Conservation (phyloP, 257 asterid genomes). For the Coffea canephora region DNA sequence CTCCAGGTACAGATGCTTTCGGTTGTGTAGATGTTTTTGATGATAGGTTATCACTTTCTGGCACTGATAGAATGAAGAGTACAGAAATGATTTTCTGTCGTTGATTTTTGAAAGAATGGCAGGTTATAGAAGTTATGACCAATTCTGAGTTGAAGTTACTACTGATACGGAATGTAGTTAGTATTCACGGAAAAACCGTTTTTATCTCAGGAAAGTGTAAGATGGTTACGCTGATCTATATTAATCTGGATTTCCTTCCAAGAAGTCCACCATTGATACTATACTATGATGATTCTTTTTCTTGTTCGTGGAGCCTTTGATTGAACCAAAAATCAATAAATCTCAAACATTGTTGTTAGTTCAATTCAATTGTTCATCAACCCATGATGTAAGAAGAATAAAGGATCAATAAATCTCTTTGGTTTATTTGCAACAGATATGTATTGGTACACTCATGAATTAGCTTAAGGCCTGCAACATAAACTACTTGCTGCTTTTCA, state of each 20-base stretch:
- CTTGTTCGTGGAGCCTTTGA: background rate
- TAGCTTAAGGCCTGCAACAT: too few relatives aligned
- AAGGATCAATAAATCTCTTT: background rate
- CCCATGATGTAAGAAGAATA: too few relatives aligned
- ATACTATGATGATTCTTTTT: background rate
- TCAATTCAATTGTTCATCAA: background rate
- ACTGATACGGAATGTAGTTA: background rate
- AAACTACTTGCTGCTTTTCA: too few relatives aligned
- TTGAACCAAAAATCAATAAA: background rate
- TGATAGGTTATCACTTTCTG: slow-evolving; percentile 59
- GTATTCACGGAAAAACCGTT: background rate
- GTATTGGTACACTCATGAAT: background rate
- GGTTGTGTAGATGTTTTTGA: slow-evolving; percentile 63
- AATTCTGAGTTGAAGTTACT: too few relatives aligned
- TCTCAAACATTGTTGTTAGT: background rate
- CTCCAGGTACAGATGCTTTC: slow-evolving; percentile 76
- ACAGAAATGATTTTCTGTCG: slow-evolving; percentile 59
- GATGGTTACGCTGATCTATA: background rate
- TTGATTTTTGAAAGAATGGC: slow-evolving; percentile 16
- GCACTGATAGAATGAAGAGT: slow-evolving; percentile 66
- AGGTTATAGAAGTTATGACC: slow-evolving; percentile 1
- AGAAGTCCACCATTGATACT: background rate
- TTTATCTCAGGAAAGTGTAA: background rate
- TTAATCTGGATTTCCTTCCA: slow-evolving; percentile 1
- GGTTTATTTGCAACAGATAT: background rate